These are phyloP conservation scores for Rhynchosporium secalis DNA, from an alignment of 2,329 filamentous ascomycete species.

Conservation along the genomic window DNA sequence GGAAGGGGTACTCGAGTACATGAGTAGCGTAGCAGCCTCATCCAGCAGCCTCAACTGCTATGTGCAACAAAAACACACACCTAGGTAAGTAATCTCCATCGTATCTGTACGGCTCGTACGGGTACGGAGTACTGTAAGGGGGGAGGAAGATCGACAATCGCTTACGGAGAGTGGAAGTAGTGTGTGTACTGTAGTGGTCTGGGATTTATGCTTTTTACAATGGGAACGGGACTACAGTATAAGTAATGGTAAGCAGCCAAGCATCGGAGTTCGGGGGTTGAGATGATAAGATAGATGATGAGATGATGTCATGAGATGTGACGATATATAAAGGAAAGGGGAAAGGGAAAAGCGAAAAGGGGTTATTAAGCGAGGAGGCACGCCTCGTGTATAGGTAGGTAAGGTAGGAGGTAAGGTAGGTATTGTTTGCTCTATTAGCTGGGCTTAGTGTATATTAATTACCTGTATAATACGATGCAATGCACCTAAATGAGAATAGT, in stretches of 20 bases:
- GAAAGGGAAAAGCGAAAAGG: not conserved
- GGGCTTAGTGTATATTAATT: too few relatives aligned
- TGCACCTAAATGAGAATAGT: too few relatives aligned
- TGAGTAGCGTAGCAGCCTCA: slow-evolving; percentile 1
- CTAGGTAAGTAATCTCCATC: not conserved
- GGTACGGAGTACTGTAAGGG: too few relatives aligned
- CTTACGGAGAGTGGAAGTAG: not conserved
- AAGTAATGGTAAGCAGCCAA: not conserved
- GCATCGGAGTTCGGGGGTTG: not conserved
- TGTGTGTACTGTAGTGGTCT: slow-evolving; percentile 8
- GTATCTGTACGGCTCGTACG: too few relatives aligned
- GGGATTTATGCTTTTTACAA: slow-evolving; percentile 8
- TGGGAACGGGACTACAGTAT: not conserved
- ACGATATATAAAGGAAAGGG: not conserved
- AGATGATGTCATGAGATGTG: too few relatives aligned
- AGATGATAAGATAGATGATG: not conserved
- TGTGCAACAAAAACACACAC: slow-evolving; percentile 5
- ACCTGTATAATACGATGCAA: too few relatives aligned
- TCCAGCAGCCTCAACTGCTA: slow-evolving; percentile 15
- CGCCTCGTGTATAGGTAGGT: too few relatives aligned
- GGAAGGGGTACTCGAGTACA: too few relatives aligned
- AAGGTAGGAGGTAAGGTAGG: too few relatives aligned
- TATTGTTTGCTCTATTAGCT: too few relatives aligned
- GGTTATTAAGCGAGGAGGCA: too few relatives aligned
- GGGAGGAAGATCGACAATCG: not conserved